Evolutionary conservation across 192 early-diverging fungal genomes (phyloP).

Genomic region (Backusella westeae): DNA sequence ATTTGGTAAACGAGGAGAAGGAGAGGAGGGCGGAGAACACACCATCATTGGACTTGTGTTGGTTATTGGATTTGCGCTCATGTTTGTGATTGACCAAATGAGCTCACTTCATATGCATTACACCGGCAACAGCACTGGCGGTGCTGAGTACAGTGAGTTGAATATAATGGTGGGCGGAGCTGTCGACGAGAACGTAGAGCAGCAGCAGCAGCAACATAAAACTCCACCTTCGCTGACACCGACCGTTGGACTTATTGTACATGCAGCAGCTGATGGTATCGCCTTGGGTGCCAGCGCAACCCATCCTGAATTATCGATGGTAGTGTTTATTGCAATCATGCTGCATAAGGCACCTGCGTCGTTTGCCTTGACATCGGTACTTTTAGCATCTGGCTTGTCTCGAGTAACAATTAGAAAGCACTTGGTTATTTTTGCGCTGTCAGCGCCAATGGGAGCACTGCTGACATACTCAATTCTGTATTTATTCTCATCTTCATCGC

Average conservation of each 20-base stretch:
- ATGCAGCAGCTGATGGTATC: conserved; percentile 93
- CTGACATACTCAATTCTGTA: conserved; percentile 47
- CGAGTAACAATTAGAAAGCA: conserved; percentile 67
- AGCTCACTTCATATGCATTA: conserved; percentile 39
- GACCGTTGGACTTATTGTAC: conserved; percentile 93
- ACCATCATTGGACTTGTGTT: conserved; percentile 78
- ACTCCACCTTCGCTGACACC: conserved; percentile 39
- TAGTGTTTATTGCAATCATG: conserved; percentile 94
- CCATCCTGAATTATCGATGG: conserved; percentile 56
- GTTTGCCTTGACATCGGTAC: conserved; percentile 86
- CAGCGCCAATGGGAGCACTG: conserved; percentile 84
- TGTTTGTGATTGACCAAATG: conserved; percentile 87
- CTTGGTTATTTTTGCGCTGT: conserved; percentile 75
- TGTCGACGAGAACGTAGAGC: not conserved
- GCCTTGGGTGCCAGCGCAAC: conserved; percentile 88
- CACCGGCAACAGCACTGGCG: not conserved
- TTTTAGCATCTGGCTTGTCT: conserved; percentile 73
- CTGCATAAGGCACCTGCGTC: conserved; percentile 96
- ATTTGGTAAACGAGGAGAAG: not conserved
- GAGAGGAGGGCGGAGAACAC: conserved; percentile 35
- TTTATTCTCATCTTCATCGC: conserved; percentile 32
- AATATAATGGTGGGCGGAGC: not conserved
- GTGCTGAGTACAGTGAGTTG: not conserved
- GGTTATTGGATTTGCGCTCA: conserved; percentile 79
- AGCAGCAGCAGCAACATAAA: conserved; percentile 12